Conservation (phyloP, 2,329 filamentous ascomycete species). For the Fusarium annulatum region DNA sequence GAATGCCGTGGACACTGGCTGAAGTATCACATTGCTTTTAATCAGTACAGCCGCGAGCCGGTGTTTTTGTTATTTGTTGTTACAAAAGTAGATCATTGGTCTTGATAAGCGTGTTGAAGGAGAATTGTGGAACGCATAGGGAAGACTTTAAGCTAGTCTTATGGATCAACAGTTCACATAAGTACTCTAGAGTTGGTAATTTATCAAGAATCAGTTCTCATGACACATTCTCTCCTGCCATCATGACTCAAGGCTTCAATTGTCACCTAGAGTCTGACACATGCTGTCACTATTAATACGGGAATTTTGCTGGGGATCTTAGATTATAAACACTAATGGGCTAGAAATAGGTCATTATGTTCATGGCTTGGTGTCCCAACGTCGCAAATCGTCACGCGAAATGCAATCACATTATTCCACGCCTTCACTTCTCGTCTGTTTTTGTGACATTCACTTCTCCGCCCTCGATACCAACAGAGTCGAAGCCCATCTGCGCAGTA, state of each 20-base stretch:
- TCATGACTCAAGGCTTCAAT: background rate
- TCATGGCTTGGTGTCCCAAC: background rate
- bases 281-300: background rate
- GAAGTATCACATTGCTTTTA: background rate
- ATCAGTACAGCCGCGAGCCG: background rate
- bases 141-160: background rate
- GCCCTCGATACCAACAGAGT: slow-evolving; percentile 40
- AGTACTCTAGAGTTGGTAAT: background rate
- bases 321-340: background rate
- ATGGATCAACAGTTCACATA: background rate
- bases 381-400: background rate
- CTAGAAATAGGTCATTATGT: background rate
- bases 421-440: slow-evolving; percentile 16
- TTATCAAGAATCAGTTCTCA: background rate
- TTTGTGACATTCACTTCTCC: slow-evolving; percentile 16
- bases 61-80: background rate
- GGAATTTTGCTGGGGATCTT: background rate
- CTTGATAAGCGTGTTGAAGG: background rate
- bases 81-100: background rate
- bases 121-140: background rate
- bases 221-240: background rate
- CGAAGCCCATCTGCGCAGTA: slow-evolving; percentile 64
- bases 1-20: background rate
- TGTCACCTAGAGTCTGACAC: too few species aligned
- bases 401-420: background rate